Evolutionary conservation across 176 grass and related monocot genomes (phyloP).

Genomic region (Zoysia japonica): DNA sequence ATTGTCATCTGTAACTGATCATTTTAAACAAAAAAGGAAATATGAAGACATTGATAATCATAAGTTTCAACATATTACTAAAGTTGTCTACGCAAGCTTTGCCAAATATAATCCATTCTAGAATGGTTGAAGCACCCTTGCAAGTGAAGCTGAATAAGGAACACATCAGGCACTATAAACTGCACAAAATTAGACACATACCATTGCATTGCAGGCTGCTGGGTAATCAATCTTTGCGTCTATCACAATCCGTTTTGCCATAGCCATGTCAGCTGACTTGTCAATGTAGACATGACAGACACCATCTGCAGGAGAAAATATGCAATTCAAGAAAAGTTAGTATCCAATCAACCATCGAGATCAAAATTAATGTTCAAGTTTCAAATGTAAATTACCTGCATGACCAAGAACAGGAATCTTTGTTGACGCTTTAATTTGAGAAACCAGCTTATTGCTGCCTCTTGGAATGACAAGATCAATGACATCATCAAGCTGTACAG

Average conservation of each 20-base stretch:
- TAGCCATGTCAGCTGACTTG: slow-evolving; percentile 90
- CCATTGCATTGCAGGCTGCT: slow-evolving; percentile 98
- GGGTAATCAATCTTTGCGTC: slow-evolving; percentile 97
- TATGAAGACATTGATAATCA: neutral
- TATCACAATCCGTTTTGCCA: slow-evolving; percentile 82
- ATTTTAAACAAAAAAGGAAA: neutral
- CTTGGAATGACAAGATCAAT: slow-evolving; percentile 99
- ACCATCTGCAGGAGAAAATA: slow-evolving; percentile 60
- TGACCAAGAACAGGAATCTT: slow-evolving; percentile 98
- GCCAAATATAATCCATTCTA: neutral
- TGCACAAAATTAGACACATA: slow-evolving; percentile 41
- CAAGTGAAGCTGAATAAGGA: too few relatives aligned
- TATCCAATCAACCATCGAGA: neutral
- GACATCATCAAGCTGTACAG: slow-evolving; percentile 91
- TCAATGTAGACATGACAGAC: slow-evolving; percentile 98
- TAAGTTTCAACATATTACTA: neutral
- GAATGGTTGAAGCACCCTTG: too few relatives aligned
- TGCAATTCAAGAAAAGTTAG: neutral
- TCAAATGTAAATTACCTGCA: slow-evolving; percentile 62
- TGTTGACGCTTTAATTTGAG: slow-evolving; percentile 92
- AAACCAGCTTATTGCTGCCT: slow-evolving; percentile 95
- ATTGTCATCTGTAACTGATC: neutral
- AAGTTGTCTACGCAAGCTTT: neutral
- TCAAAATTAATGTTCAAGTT: slow-evolving; percentile 21
- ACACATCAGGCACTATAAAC: neutral